Conservation (phyloP, 176 grass and related monocot species). For the Paspalum vaginatum region DNA sequence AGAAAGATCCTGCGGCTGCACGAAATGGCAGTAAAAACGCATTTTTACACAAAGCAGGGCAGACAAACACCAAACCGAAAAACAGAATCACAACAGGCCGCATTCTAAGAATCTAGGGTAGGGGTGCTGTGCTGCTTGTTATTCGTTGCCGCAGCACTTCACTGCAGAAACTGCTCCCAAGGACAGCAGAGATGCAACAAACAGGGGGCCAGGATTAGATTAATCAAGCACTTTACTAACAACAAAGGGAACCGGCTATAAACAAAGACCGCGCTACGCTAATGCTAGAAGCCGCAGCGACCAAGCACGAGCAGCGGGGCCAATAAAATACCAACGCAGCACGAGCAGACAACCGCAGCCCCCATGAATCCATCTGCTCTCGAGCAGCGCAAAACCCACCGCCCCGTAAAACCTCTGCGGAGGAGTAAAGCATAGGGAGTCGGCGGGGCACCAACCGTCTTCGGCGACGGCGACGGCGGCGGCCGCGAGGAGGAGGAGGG, state of each 20-base stretch:
- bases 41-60: not conserved
- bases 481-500: conserved; percentile 33
- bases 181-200: conserved; percentile 17
- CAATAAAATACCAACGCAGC: conserved; percentile 29
- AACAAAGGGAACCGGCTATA: conserved; percentile 29
- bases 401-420: not conserved
- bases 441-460: conserved; percentile 35
- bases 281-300: conserved; percentile 20
- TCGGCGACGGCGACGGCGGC: conserved; percentile 30
- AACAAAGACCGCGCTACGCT: conserved; percentile 41
- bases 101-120: conserved; percentile 10
- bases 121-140: not conserved
- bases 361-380: conserved; percentile 27
- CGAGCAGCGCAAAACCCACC: conserved; percentile 3
- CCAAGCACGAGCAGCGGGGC: conserved; percentile 2
- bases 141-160: not conserved
- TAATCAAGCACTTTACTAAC: conserved; percentile 32
- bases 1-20: not conserved
- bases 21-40: not conserved
- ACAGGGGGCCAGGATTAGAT: conserved; percentile 48
- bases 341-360: not conserved
- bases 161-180: conserved; percentile 16
- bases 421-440: not conserved
- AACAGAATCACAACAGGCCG: not conserved
- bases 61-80: not conserved